These are phyloP conservation scores for Yarrowia bubula DNA, from an alignment of 805 yeast species.

Conservation along the genomic window DNA sequence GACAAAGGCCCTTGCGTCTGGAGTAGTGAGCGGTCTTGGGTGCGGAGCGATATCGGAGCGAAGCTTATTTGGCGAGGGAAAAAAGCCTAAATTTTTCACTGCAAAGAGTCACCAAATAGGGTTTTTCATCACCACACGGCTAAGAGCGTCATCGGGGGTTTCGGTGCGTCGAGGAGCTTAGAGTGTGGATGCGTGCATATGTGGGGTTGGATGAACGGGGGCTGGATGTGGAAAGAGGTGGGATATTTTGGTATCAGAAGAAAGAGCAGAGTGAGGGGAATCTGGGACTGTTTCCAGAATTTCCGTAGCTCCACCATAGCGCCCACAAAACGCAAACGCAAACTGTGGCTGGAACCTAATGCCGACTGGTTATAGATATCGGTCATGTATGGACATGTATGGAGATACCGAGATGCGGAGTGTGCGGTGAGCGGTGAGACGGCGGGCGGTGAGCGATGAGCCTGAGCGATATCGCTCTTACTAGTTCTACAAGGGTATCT, in stretches of 20 bases:
- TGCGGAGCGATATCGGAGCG: constrained; percentile 13
- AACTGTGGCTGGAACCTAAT: not conserved
- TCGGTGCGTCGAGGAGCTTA: constrained; percentile 22
- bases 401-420: too few relatives aligned
- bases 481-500: too few relatives aligned
- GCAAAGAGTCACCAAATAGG: not conserved
- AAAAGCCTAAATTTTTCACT: not conserved
- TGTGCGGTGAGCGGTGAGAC: too few relatives aligned
- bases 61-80: not conserved
- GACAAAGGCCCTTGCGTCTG: constrained; percentile 12
- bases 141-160: constrained; percentile 1
- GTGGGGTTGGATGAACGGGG: not conserved
- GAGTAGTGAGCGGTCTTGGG: not conserved
- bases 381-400: too few relatives aligned
- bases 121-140: not conserved
- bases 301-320: not conserved
- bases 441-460: too few relatives aligned
- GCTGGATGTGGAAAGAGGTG: too few relatives aligned
- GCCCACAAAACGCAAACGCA: too few relatives aligned
- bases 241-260: not conserved
- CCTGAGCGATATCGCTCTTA: too few relatives aligned
- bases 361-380: not conserved
- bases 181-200: constrained; percentile 8
- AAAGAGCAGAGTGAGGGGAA: not conserved
- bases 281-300: not conserved